Percentiles rank a stretch among this genome's conserved stretches.
These are phyloP conservation scores for Leccinellum albellum DNA, from an alignment of 768 basidiomycete genomes.

Conservation along the genomic window DNA sequence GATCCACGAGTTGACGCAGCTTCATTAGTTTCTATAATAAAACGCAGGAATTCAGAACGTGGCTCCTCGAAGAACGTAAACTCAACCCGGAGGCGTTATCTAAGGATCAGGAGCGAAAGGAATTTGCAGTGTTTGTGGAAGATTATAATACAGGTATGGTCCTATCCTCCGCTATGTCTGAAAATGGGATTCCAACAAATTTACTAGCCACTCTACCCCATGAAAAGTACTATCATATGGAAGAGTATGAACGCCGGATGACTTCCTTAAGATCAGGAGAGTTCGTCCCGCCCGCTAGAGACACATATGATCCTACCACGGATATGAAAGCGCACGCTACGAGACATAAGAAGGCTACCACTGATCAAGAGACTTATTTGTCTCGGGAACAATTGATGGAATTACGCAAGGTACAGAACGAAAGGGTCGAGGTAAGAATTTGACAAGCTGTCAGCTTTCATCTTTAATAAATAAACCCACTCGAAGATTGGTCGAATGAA, in stretches of 20 bases:
- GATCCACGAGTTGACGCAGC: conserved; percentile 13
- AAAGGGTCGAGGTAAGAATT: conserved; percentile 67
- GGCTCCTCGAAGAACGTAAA: conserved; percentile 91
- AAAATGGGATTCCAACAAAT: background rate
- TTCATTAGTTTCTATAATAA: conserved; percentile 69
- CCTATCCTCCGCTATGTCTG: background rate
- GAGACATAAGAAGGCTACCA: conserved; percentile 62
- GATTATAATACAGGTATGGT: conserved; percentile 75
- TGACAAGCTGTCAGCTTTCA: background rate
- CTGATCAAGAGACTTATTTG: conserved; percentile 72
- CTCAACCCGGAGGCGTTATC: conserved; percentile 86
- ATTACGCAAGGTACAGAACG: conserved; percentile 77
- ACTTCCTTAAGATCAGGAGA: conserved; percentile 79
- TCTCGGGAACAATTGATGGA: conserved; percentile 78
- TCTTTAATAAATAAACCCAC: background rate
- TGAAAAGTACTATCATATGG: conserved; percentile 94
- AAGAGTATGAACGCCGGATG: conserved; percentile 82
- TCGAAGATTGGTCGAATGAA: conserved; percentile 77
- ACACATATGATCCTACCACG: conserved; percentile 76
- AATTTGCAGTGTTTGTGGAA: conserved; percentile 78
- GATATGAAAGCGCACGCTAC: conserved; percentile 77
- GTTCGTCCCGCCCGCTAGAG: conserved; percentile 66
- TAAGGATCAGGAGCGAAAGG: conserved; percentile 82
- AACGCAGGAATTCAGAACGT: conserved; percentile 81
- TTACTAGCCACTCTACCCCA: conserved; percentile 80